Conservation (phyloP, 139 green algal species). For the Coccomyxa sp. region DNA sequence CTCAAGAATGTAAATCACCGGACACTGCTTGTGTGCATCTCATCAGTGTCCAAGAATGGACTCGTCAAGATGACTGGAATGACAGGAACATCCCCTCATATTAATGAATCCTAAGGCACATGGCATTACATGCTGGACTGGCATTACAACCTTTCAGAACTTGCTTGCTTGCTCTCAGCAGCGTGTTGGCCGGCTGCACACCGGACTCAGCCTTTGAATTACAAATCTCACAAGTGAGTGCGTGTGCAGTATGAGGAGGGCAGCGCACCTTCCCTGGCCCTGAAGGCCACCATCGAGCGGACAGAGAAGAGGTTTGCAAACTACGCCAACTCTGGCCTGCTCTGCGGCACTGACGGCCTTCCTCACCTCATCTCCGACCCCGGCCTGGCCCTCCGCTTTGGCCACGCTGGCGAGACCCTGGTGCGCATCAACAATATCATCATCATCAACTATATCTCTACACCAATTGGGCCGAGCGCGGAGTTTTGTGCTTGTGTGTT, state of each 20-base stretch:
- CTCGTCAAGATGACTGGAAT: not conserved
- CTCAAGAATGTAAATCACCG: conserved; percentile 63
- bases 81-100: not conserved
- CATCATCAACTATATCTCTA: too few relatives aligned
- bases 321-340: conserved; percentile 87
- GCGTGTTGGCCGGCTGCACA: too few relatives aligned
- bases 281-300: conserved; percentile 92
- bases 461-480: too few relatives aligned
- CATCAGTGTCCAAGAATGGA: not conserved
- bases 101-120: not conserved
- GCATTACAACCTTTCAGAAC: too few relatives aligned
- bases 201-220: too few relatives aligned
- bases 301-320: conserved; percentile 91
- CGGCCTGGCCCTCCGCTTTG: conserved; percentile 85
- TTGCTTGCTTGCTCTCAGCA: too few relatives aligned
- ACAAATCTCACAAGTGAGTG: not conserved
- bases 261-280: conserved; percentile 79
- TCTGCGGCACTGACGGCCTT: conserved; percentile 96
- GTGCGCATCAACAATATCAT: conserved; percentile 46
- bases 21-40: not conserved
- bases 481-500: too few relatives aligned
- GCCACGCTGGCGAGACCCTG: conserved; percentile 91
- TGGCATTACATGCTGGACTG: not conserved
- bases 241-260: conserved; percentile 84
- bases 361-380: conserved; percentile 98